Evolutionary conservation across 176 grass and related monocot species (phyloP), one percentile per base, ranked within the genome.

Genomic region (Stipa capillata): DNA sequence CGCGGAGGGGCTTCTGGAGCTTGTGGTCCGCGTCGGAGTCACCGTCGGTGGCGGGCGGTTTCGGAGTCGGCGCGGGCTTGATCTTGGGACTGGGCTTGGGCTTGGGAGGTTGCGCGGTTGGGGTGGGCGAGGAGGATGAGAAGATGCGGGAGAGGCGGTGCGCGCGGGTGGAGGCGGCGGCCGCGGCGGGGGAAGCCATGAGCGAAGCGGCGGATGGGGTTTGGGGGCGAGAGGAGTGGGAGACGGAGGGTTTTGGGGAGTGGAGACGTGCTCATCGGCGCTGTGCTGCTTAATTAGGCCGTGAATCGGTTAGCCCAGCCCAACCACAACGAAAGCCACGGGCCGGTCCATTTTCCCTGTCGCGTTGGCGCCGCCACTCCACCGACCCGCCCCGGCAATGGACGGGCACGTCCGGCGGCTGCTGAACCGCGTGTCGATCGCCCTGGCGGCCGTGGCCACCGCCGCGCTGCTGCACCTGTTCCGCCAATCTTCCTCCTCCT

Each of bases 351-450:
- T 40, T 41, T n/a, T n/a, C 35, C 34, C 55, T 2, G 24, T n/a
- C n/a, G n/a, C n/a, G n/a, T n/a, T n/a, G n/a, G n/a, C n/a, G n/a
- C n/a, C n/a, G n/a, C n/a, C n/a, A n/a, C n/a, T n/a, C n/a, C n/a
- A n/a, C n/a, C n/a, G n/a, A n/a, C 10, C 6, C 18, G 37, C 74
- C 47, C 17, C 62, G 58, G 62, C 42, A 16, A 98, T 91, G 96
- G 92, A 92, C 43, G 57, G 58, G 65, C 86, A 89, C 41, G 80
- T 98, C 74, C 85, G 84, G 77, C 92, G 90, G 76, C n/a, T n/a
- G n/a, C n/a, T n/a, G n/a, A 92, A 94, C 89, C 87, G 90, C 41
- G 90, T 92, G 28, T 88, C 90, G 32, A 74, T 94, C 28, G 57
- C 81, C 16, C 42, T 97, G 52, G 82, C 87, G 48, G 66, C 82